A percentile compares a stretch with the other conserved stretches of the same genome.
Conservation (phyloP, 2,329 filamentous ascomycete genomes). For the Verruconis gallopava region DNA sequence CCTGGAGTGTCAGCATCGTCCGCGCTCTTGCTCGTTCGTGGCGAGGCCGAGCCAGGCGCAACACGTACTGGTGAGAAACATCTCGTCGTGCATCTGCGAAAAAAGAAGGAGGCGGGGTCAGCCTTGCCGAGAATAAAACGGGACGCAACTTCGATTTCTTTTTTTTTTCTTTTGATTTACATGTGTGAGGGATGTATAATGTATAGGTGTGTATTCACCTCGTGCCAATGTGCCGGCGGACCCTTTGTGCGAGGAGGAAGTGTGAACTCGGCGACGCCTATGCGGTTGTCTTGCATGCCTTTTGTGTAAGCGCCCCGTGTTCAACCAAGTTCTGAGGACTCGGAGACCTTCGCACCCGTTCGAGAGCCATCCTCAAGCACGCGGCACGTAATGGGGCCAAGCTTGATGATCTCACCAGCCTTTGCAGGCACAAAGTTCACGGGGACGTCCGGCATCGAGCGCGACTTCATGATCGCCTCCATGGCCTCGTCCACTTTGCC, state of each 20-base stretch:
- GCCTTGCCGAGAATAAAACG: too few relatives aligned
- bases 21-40: neutral
- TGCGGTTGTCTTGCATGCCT: constrained; percentile 30
- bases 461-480: neutral
- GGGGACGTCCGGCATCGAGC: constrained; percentile 27
- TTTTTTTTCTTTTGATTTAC: too few relatives aligned
- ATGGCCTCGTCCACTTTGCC: neutral
- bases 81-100: constrained; percentile 35
- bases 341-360: constrained; percentile 4
- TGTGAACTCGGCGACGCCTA: constrained; percentile 36
- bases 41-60: neutral
- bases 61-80: constrained; percentile 38
- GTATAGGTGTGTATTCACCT: constrained; percentile 26
- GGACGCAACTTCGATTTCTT: too few relatives aligned
- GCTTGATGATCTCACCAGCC: constrained; percentile 35
- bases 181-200: neutral
- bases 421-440: constrained; percentile 37
- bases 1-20: too few relatives aligned
- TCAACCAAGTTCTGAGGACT: neutral
- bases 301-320: constrained; percentile 2
- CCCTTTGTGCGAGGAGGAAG: constrained; percentile 34
- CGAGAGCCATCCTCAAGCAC: constrained; percentile 40
- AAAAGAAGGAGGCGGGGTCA: constrained; percentile 17
- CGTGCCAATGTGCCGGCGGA: constrained; percentile 40
- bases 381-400: constrained; percentile 37